Percentiles rank a stretch among this genome's conserved stretches.
phyloP scores from a whole-genome alignment of 768 basidiomycete species.

The Lactifluus hygrophoroides region DNA sequence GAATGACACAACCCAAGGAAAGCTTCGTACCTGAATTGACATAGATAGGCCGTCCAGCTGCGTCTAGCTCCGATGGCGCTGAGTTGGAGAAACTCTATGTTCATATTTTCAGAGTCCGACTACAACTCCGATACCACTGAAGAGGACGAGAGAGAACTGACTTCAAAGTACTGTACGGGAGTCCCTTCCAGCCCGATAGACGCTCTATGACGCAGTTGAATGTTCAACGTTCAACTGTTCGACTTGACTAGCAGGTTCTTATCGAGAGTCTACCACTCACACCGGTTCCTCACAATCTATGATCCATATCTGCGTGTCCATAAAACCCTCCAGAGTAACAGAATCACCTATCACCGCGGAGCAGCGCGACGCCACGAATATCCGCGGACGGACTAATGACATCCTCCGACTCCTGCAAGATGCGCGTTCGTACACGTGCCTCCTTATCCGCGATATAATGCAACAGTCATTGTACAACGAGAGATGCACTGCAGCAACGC shows the following conservation, averaged over 20 bases:
- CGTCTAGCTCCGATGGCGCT: no score
- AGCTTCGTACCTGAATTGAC: no score
- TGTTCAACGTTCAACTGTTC: neutral
- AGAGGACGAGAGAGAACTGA: no score
- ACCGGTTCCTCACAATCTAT: slow-evolving; percentile 53
- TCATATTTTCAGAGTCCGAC: no score
- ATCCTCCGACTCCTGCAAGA: slow-evolving; percentile 36
- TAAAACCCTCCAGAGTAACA: slow-evolving; percentile 31
- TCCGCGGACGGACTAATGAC: slow-evolving; percentile 25
- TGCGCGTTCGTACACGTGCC: slow-evolving; percentile 43
- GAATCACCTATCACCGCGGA: slow-evolving; percentile 24
- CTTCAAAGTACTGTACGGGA: no score
- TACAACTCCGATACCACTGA: no score
- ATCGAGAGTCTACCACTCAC: slow-evolving; percentile 45
- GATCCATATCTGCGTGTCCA: slow-evolving; percentile 48
- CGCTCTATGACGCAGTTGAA: neutral
- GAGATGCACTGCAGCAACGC: slow-evolving; percentile 60
- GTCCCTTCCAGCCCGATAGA: no score
- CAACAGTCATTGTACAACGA: no score
- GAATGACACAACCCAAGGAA: no score
- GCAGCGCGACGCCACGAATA: slow-evolving; percentile 26
- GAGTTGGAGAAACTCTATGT: no score
- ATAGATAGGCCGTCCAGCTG: no score
- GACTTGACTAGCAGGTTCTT: slow-evolving; percentile 25
- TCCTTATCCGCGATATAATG: slow-evolving; percentile 67